Conservation (phyloP, 345 rosid genomes). For the Salix exigua region DNA sequence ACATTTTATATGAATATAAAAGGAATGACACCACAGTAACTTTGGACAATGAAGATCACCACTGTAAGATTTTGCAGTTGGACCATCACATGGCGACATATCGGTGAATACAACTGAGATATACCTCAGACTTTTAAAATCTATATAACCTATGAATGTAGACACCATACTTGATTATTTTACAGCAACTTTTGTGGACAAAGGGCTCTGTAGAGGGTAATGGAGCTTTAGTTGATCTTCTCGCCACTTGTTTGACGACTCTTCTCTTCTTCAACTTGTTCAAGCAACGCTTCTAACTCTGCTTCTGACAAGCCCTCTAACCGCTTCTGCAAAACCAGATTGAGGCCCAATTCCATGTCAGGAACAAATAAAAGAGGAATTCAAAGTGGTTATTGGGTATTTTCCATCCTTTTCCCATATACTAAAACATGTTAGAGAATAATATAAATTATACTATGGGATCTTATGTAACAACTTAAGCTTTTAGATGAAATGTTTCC, state of each 20-base stretch:
- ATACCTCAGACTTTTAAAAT: background rate
- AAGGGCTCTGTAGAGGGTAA: background rate
- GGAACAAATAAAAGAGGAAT: no score
- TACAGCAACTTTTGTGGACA: background rate
- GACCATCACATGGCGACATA: background rate
- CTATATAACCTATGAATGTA: background rate
- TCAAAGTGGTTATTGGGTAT: background rate
- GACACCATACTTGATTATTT: background rate
- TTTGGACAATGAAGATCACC: no score
- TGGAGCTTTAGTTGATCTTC: constrained; percentile 35
- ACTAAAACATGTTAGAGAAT: background rate
- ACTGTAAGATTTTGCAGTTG: background rate
- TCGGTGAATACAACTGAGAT: background rate
- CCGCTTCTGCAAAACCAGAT: constrained; percentile 56
- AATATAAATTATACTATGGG: no score
- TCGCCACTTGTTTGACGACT: constrained; percentile 43
- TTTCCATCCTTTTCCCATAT: background rate
- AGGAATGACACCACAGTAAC: no score
- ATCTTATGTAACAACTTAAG: no score
- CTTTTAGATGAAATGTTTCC: no score
- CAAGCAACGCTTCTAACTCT: constrained; percentile 72
- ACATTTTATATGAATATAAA: no score
- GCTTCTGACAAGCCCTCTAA: constrained; percentile 86
- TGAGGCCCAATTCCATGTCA: background rate
- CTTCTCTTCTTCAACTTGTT: constrained; percentile 97